phyloP scores from a whole-genome alignment of 2,329 filamentous ascomycete genomes.

The Tolypocladium sp. region DNA sequence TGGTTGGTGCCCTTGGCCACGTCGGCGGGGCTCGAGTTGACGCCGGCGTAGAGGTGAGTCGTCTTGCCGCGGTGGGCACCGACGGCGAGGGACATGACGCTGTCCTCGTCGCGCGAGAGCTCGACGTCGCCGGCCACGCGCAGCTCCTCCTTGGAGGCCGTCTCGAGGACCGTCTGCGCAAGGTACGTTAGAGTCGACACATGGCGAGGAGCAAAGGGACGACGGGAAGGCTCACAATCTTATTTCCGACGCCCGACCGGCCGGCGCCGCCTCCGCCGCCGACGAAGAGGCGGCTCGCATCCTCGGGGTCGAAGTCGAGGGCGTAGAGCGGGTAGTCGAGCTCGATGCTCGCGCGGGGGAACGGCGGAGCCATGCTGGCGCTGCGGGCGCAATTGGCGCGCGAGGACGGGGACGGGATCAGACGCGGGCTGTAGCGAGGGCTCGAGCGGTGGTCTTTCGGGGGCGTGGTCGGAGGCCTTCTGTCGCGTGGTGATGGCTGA shows the following conservation, averaged over 20 bases:
- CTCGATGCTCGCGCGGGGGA: constrained; percentile 50
- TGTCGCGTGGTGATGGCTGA: neutral
- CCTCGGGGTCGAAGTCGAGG: constrained; percentile 77
- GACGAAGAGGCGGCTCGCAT: constrained; percentile 67
- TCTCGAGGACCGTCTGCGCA: constrained; percentile 59
- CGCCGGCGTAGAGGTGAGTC: constrained; percentile 58
- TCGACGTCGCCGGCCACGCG: constrained; percentile 63
- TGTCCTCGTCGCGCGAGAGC: constrained; percentile 78
- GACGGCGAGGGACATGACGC: constrained; percentile 71
- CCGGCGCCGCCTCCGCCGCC: constrained; percentile 82
- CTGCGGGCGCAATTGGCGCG: neutral
- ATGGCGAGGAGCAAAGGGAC: neutral
- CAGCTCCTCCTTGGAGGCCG: constrained; percentile 54
- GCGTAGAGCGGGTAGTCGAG: constrained; percentile 80
- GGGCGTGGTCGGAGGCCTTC: neutral
- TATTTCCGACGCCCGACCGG: constrained; percentile 75
- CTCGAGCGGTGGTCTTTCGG: neutral
- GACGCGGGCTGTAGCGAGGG: neutral
- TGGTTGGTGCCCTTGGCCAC: constrained; percentile 70
- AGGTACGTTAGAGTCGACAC: constrained; percentile 5
- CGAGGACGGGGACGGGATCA: neutral
- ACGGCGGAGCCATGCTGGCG: constrained; percentile 24
- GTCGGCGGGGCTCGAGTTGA: constrained; percentile 71
- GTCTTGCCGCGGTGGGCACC: constrained; percentile 49
- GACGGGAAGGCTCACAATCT: constrained; percentile 52